Percentiles rank a stretch among this genome's conserved stretches.
These are phyloP conservation scores for Ustilago lituana DNA, from an alignment of 1,284 basidiomycete genomes.

Conservation along the genomic window DNA sequence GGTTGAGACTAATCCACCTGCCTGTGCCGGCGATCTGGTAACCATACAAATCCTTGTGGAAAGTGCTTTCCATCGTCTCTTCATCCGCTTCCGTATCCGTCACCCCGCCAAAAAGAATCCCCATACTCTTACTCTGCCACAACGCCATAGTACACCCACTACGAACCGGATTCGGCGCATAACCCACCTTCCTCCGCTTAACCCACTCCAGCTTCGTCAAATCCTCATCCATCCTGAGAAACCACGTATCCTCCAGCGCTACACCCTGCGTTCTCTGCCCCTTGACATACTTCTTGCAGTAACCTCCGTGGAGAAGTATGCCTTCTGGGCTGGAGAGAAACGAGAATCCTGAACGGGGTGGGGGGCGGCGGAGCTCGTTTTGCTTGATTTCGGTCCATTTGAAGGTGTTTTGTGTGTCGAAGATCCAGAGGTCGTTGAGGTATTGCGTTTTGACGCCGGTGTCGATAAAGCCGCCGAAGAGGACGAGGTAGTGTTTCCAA, in stretches of 20 bases:
- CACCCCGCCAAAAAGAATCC: constrained; percentile 89
- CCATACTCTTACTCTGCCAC: constrained; percentile 75
- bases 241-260: constrained; percentile 90
- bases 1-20: constrained; percentile 79
- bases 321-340: constrained; percentile 84
- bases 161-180: constrained; percentile 67
- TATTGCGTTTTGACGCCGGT: constrained; percentile 81
- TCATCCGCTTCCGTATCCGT: constrained; percentile 87
- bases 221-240: constrained; percentile 73
- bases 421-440: constrained; percentile 86
- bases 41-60: constrained; percentile 69
- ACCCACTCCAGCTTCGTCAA: constrained; percentile 77
- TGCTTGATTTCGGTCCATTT: constrained; percentile 83
- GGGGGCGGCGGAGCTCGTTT: constrained; percentile 58
- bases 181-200: constrained; percentile 80
- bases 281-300: constrained; percentile 89
- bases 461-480: constrained; percentile 89
- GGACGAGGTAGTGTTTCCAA: constrained; percentile 84
- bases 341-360: constrained; percentile 75
- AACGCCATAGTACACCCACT: constrained; percentile 86
- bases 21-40: constrained; percentile 83
- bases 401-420: constrained; percentile 82
- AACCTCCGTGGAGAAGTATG: constrained; percentile 85
- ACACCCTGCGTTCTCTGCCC: constrained; percentile 85
- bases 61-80: constrained; percentile 76